phyloP scores from a whole-genome alignment of 2,329 filamentous ascomycete species.

The Penicillium aurantiogriseum region DNA sequence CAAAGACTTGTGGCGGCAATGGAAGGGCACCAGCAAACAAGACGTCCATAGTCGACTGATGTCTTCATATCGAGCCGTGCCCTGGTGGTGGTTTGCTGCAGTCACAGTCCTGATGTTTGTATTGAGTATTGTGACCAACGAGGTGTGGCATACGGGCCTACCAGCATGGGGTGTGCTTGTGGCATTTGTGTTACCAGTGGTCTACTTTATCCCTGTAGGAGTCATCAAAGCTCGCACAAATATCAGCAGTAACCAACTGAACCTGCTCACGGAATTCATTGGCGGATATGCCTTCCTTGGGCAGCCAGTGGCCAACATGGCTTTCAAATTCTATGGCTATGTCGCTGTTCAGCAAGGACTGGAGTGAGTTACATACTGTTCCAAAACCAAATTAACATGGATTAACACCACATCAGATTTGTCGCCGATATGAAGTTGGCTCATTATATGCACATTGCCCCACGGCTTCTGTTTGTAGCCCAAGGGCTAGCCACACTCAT shows the following conservation, averaged over 20 bases:
- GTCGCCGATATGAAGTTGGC: conserved; percentile 64
- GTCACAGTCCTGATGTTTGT: conserved; percentile 41
- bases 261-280: conserved; percentile 50
- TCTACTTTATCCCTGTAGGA: conserved; percentile 50
- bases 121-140: conserved; percentile 39
- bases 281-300: conserved; percentile 51
- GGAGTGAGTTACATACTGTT: conserved; percentile 26
- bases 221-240: conserved; percentile 52
- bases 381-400: background rate
- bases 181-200: conserved; percentile 45
- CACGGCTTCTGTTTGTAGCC: conserved; percentile 51
- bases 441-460: conserved; percentile 51
- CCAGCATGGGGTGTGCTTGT: conserved; percentile 49
- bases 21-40: conserved; percentile 33
- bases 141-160: conserved; percentile 47
- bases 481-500: conserved; percentile 53
- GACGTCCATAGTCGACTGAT: conserved; percentile 49
- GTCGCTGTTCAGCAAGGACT: conserved; percentile 65
- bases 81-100: conserved; percentile 48
- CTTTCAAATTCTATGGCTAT: conserved; percentile 72
- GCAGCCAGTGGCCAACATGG: conserved; percentile 52
- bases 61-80: conserved; percentile 41
- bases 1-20: conserved; percentile 36
- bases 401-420: conserved; percentile 48
- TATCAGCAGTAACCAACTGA: conserved; percentile 49